Evolutionary conservation across 352 stramenopile genomes (phyloP).

Genomic region (Elongisporangium undulatum): DNA sequence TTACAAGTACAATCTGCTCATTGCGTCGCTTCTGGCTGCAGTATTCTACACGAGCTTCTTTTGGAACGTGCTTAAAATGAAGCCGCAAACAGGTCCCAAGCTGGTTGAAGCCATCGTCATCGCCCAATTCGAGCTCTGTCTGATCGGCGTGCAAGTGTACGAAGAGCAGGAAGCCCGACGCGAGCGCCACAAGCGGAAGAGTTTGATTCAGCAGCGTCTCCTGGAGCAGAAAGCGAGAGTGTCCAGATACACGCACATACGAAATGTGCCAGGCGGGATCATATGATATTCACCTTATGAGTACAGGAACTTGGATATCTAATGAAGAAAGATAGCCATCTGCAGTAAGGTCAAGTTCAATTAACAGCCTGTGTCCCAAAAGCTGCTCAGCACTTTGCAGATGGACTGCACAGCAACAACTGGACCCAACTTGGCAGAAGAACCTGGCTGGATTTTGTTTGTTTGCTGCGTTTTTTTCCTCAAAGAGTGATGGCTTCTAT

Average conservation of each 20-base stretch:
- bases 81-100: constrained; percentile 50
- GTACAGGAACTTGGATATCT: background rate
- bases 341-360: background rate
- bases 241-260: background rate
- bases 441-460: background rate
- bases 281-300: background rate
- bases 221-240: background rate
- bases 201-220: constrained; percentile 32
- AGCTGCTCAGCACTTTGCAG: background rate
- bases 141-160: constrained; percentile 71
- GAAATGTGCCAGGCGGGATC: background rate
- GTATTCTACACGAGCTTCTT: constrained; percentile 53
- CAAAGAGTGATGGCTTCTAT: background rate
- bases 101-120: constrained; percentile 58
- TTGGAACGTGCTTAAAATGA: constrained; percentile 53
- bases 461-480: background rate
- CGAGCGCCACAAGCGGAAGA: constrained; percentile 54
- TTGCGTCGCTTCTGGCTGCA: constrained; percentile 49
- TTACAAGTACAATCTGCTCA: constrained; percentile 82
- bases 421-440: background rate
- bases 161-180: constrained; percentile 55
- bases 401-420: background rate
- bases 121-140: constrained; percentile 54
- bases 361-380: background rate
- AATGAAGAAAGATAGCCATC: background rate